Conservation (phyloP, 345 rosid species). For the Dipteronia sinensis region DNA sequence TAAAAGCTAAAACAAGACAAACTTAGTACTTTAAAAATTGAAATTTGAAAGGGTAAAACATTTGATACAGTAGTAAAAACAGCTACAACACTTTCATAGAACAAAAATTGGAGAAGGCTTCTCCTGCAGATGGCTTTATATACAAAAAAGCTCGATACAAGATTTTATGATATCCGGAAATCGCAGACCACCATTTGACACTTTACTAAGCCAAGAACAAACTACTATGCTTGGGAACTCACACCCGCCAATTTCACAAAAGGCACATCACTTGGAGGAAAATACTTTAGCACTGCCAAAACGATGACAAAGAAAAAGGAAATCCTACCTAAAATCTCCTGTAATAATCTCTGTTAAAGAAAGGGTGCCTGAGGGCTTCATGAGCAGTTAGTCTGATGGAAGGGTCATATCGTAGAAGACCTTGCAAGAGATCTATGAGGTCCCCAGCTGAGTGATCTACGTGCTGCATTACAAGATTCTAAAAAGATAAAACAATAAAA, state of each 20-base stretch:
- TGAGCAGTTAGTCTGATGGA: constrained; percentile 50
- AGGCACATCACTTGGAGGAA: neutral
- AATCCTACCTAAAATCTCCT: constrained; percentile 33
- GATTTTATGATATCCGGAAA: neutral
- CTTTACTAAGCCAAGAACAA: constrained; percentile 8
- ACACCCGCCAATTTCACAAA: constrained; percentile 10
- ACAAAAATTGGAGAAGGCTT: constrained; percentile 25
- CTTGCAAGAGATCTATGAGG: constrained; percentile 64
- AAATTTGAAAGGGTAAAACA: too few relatives aligned
- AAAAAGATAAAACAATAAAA: constrained; percentile 2
- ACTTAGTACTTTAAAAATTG: neutral
- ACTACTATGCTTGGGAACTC: neutral
- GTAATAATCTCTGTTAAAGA: constrained; percentile 50
- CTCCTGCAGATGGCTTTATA: constrained; percentile 20
- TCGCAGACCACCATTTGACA: constrained; percentile 5
- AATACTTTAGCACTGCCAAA: neutral
- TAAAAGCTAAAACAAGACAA: neutral
- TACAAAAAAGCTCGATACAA: constrained; percentile 24
- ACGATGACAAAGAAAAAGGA: neutral
- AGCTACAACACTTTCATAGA: neutral
- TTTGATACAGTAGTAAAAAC: neutral
- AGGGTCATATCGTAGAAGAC: constrained; percentile 62
- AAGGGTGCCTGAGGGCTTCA: constrained; percentile 67
- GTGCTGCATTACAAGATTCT: constrained; percentile 72
- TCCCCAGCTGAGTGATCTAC: constrained; percentile 76